phyloP scores from a whole-genome alignment of 768 basidiomycete genomes.

The Suillus variegatus region DNA sequence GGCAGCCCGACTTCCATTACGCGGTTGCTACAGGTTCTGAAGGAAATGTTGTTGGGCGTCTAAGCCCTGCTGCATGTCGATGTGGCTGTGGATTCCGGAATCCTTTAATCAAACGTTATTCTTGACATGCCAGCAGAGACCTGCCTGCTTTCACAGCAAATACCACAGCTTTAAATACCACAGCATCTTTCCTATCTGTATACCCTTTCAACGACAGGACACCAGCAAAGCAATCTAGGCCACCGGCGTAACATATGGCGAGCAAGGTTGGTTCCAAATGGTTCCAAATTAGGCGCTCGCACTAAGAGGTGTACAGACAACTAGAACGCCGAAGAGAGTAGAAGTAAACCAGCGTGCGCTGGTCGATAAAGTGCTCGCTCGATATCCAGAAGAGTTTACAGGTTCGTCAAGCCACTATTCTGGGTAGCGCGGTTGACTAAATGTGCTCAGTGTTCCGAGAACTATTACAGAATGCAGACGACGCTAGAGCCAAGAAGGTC shows the following conservation, averaged over 20 bases:
- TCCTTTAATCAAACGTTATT: neutral
- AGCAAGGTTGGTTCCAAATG: neutral
- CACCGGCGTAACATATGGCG: neutral
- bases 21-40: neutral
- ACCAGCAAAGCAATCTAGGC: neutral
- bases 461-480: conserved; percentile 59
- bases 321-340: conserved; percentile 1
- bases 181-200: neutral
- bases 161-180: neutral
- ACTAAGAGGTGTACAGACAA: neutral
- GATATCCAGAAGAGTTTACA: conserved; percentile 20
- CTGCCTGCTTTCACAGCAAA: neutral
- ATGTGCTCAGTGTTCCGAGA: conserved; percentile 47
- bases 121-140: neutral
- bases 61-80: neutral
- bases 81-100: neutral
- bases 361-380: conserved; percentile 19
- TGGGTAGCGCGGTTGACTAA: neutral
- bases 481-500: conserved; percentile 39
- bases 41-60: neutral
- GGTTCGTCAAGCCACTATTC: conserved; percentile 6
- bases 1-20: neutral
- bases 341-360: conserved; percentile 18
- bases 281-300: neutral
- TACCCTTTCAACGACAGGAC: neutral